Conservation (phyloP, 805 yeast genomes). For the Candida vartiovaarae region DNA sequence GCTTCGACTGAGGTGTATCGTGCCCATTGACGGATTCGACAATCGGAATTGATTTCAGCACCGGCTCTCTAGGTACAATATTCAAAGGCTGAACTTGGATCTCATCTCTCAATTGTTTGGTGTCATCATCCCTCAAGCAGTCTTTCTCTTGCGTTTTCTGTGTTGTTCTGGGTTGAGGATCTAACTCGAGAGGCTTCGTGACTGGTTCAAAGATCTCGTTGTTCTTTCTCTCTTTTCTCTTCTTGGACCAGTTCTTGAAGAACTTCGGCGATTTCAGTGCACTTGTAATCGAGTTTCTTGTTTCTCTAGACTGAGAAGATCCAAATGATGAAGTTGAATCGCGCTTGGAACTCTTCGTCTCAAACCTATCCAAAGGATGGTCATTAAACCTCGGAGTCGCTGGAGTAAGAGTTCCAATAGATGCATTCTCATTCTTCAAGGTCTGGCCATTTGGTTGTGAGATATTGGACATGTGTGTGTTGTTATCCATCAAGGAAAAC, state of each 20-base stretch:
- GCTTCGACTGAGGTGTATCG: too few relatives aligned
- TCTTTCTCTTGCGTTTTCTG: not conserved
- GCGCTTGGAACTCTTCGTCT: not conserved
- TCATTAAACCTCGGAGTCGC: not conserved
- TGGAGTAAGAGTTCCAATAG: not conserved
- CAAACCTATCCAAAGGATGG: not conserved
- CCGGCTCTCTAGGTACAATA: too few relatives aligned
- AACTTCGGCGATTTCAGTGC: slow-evolving; percentile 17
- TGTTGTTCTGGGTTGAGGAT: not conserved
- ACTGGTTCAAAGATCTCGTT: slow-evolving; percentile 13
- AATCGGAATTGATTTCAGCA: too few relatives aligned
- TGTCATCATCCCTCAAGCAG: not conserved
- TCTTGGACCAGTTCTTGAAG: slow-evolving; percentile 18
- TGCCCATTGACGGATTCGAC: too few relatives aligned
- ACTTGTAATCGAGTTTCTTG: not conserved
- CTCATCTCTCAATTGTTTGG: not conserved
- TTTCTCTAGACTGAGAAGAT: not conserved
- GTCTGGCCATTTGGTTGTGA: not conserved
- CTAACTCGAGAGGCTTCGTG: slow-evolving; percentile 4
- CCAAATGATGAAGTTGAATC: not conserved
- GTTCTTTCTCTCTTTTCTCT: slow-evolving; percentile 13
- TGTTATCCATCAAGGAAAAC: slow-evolving; percentile 22
- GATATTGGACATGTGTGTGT: too few relatives aligned
- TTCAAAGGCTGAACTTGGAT: too few relatives aligned
- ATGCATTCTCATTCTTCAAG: not conserved